Evolutionary conservation across 345 rosid species (phyloP).

Genomic region (Populus euphratica): DNA sequence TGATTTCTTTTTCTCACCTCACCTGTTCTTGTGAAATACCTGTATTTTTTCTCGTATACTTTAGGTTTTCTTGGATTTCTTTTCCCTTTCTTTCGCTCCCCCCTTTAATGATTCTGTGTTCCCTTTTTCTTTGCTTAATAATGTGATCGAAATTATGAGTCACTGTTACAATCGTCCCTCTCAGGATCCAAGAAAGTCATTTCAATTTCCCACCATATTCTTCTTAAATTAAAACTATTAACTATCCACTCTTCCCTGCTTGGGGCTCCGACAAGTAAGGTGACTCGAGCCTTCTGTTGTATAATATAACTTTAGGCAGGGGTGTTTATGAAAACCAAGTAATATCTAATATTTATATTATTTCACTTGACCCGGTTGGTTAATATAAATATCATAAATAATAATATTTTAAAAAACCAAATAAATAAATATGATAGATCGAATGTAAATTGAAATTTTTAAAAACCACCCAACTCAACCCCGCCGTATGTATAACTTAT

Average conservation of each 20-base stretch:
- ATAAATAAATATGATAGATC: too few species aligned
- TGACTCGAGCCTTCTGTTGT: not conserved
- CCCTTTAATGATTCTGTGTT: slow-evolving; percentile 56
- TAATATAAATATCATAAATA: too few species aligned
- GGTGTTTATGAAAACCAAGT: too few species aligned
- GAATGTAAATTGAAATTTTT: too few species aligned
- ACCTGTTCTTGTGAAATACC: not conserved
- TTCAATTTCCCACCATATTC: slow-evolving; percentile 21
- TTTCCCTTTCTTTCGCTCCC: slow-evolving; percentile 32
- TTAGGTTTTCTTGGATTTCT: slow-evolving; percentile 35
- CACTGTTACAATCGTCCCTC: slow-evolving; percentile 32
- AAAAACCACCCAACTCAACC: too few species aligned
- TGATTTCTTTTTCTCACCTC: not conserved
- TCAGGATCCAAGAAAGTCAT: slow-evolving; percentile 64
- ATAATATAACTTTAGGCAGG: too few species aligned
- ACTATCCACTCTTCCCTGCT: not conserved
- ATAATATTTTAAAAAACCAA: too few species aligned
- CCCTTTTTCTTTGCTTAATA: slow-evolving; percentile 39
- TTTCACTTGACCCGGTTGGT: too few species aligned
- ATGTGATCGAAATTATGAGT: slow-evolving; percentile 13
- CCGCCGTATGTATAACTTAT: too few species aligned
- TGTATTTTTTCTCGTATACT: not conserved
- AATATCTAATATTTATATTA: too few species aligned
- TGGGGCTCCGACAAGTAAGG: not conserved
- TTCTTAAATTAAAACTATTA: slow-evolving; percentile 9